phyloP scores from a whole-genome alignment of 1,284 basidiomycete species.

The Microbotryum violaceum region DNA sequence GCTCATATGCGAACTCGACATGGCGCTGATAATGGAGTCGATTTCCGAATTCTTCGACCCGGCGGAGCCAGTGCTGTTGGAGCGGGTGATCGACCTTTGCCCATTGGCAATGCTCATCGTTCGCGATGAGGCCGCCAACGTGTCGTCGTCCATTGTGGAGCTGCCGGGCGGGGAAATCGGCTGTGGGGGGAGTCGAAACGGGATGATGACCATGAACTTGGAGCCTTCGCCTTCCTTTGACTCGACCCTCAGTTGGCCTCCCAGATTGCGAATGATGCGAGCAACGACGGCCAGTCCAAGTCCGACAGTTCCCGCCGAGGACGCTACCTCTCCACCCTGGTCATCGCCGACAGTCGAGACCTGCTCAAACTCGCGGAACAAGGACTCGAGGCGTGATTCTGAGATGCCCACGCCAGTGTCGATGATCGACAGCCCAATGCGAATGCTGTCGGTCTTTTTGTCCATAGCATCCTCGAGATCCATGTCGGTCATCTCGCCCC shows the following conservation, averaged over 20 bases:
- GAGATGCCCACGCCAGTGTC: slow-evolving; percentile 55
- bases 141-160: neutral
- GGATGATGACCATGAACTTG: slow-evolving; percentile 42
- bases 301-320: slow-evolving; percentile 11
- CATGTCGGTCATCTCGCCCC: slow-evolving; percentile 32
- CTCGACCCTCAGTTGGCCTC: slow-evolving; percentile 43
- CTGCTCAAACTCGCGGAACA: slow-evolving; percentile 80
- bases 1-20: slow-evolving; percentile 15
- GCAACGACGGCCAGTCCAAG: slow-evolving; percentile 43
- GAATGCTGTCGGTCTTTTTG: slow-evolving; percentile 45
- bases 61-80: slow-evolving; percentile 6
- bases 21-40: slow-evolving; percentile 33
- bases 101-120: neutral
- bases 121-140: slow-evolving; percentile 3
- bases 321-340: slow-evolving; percentile 7
- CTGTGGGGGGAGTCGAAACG: slow-evolving; percentile 35
- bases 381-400: slow-evolving; percentile 62
- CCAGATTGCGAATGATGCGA: slow-evolving; percentile 42
- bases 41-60: slow-evolving; percentile 24
- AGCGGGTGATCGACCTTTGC: neutral
- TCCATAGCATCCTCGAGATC: slow-evolving; percentile 25
- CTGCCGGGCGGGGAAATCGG: neutral
- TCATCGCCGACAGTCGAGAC: slow-evolving; percentile 42
- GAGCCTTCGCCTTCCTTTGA: slow-evolving; percentile 41
- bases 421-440: slow-evolving; percentile 45